These are phyloP conservation scores for Penicillium atrosanguineum DNA, from an alignment of 495 filamentous ascomycete species.

Conservation along the genomic window DNA sequence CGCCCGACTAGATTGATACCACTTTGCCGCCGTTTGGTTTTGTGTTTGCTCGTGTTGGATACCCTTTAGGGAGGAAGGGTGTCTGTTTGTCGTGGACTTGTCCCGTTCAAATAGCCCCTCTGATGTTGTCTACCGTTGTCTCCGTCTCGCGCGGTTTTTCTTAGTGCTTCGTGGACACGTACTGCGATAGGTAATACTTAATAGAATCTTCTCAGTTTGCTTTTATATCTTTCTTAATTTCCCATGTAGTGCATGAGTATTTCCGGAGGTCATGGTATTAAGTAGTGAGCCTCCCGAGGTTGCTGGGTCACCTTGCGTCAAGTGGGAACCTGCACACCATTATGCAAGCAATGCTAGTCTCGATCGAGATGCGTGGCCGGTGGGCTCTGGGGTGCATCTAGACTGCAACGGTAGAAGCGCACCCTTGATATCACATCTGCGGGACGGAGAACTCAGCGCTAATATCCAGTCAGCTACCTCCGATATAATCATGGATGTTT, in stretches of 20 bases:
- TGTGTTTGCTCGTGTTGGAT: constrained; percentile 34
- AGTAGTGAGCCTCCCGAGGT: background rate
- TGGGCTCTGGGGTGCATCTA: background rate
- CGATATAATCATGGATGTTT: background rate
- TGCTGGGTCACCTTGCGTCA: background rate
- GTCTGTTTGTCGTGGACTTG: constrained; percentile 14
- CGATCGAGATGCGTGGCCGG: constrained; percentile 10
- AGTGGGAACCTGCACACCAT: constrained; percentile 4
- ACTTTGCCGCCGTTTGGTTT: constrained; percentile 37
- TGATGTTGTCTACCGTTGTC: constrained; percentile 26
- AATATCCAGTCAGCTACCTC: background rate
- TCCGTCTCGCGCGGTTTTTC: constrained; percentile 17
- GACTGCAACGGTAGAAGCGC: background rate
- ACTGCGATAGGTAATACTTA: constrained; percentile 36
- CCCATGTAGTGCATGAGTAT: background rate
- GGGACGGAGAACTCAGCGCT: background rate
- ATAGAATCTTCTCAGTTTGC: constrained; percentile 30
- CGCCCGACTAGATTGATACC: constrained; percentile 54
- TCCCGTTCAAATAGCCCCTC: constrained; percentile 12
- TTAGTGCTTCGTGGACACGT: constrained; percentile 21
- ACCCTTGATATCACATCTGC: background rate
- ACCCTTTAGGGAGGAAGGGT: constrained; percentile 38
- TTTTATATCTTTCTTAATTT: background rate
- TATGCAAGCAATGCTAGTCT: constrained; percentile 8
- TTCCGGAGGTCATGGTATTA: background rate